A percentile compares a stretch with the other conserved stretches of the same genome.
Evolutionary conservation across 768 basidiomycete species (phyloP).

Genomic region (Lepiota brunneoincarnata): DNA sequence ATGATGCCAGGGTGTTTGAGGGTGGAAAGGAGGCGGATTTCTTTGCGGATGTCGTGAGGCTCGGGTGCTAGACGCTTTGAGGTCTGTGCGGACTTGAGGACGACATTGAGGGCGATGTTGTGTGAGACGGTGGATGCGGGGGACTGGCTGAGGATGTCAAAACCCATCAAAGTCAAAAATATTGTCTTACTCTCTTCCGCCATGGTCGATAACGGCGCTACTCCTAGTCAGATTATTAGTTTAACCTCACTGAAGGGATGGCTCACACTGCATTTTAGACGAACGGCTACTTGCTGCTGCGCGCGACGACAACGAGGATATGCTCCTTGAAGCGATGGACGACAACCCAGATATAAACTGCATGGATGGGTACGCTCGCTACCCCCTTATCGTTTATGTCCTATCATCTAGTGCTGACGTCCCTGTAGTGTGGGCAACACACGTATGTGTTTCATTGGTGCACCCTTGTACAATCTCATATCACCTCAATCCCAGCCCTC

Average conservation of each 20-base stretch:
- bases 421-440: slow-evolving; percentile 67
- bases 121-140: slow-evolving; percentile 10
- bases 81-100: slow-evolving; percentile 53
- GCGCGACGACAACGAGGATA: slow-evolving; percentile 67
- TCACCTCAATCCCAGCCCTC: slow-evolving; percentile 15
- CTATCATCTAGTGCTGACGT: neutral
- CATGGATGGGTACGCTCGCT: slow-evolving; percentile 64
- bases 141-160: slow-evolving; percentile 11
- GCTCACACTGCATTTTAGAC: slow-evolving; percentile 37
- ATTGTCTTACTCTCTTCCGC: slow-evolving; percentile 2
- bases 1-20: slow-evolving; percentile 46
- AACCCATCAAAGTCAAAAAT: slow-evolving; percentile 11
- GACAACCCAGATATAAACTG: slow-evolving; percentile 69
- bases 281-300: slow-evolving; percentile 73
- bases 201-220: slow-evolving; percentile 14
- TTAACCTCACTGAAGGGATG: neutral
- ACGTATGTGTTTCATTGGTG: slow-evolving; percentile 40
- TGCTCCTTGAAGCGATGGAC: slow-evolving; percentile 59
- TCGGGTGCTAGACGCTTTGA: slow-evolving; percentile 45
- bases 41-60: slow-evolving; percentile 71
- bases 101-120: slow-evolving; percentile 30
- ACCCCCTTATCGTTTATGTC: slow-evolving; percentile 5
- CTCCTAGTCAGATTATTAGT: neutral
- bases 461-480: neutral
- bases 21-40: slow-evolving; percentile 46